Base-by-base conservation (phyloP, 2,329 filamentous ascomycete species). In the Harringtonia aguacate region DNA sequence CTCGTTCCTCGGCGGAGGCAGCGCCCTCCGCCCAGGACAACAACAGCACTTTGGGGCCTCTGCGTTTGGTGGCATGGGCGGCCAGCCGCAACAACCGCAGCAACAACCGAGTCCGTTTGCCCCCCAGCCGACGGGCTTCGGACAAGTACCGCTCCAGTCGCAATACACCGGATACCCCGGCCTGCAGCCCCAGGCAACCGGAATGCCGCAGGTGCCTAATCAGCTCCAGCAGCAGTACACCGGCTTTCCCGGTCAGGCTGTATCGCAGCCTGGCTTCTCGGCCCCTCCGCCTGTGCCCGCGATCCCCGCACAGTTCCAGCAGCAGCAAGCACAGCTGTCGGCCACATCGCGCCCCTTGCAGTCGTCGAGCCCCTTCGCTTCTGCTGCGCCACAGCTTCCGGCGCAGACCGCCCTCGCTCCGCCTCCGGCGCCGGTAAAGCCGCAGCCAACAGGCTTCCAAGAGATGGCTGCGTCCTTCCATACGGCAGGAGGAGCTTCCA, bases 1-100 rank as follows among this genome's bases (percentile, higher is more conserved):
- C 70, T 81, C 85, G 52, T 95, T 82, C 64, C 68, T 94, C 57
- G 87, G 87, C 64, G 84, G 81, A 30, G 42, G 46, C 67, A 86
- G 81, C 60, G 83, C 73, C 69, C 77, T 83, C 61, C 84, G 81
- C 48, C 84, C 84, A 43, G 75, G 77, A 52, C 72, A 72, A 51
- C 79, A 75, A 58, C 79, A 75, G 58, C 78, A 77, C 53, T 75
- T 70, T 67, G 71, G 70, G 53, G 62, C 66, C 58, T 66, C 71
- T 49, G 61, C 61, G 41, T 56, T 64, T 52, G 62, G 21, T 20
- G 24, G 9, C 21, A 8, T 27, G 8, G 60, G n/a, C 54, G 64
- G 47, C 67, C 68, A 66, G 45, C 67, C 69, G 48, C 68, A 66
- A 46, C 63, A 60, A 53, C 66, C 65, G 52, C 67, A 61, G 51